Base-by-base conservation (phyloP, 2,329 filamentous ascomycete species). In the Botrytis paeoniae region DNA sequence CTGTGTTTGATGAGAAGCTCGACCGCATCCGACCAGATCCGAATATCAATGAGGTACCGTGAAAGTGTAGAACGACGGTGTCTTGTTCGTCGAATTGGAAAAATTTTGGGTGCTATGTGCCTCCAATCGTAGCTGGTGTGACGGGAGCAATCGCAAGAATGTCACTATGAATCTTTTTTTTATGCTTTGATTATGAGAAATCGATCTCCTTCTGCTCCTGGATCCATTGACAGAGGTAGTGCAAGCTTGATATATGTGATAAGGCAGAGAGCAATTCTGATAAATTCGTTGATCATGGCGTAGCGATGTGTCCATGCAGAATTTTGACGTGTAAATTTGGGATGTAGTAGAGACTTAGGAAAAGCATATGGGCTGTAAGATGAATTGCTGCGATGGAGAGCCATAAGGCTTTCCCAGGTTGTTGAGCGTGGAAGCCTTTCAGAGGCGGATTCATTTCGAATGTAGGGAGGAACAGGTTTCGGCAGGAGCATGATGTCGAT, bases 1-100 rank as follows among this genome's bases (percentile, higher is more conserved):
- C 1, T 80, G 80, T 73, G 83, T 77, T 63, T 81, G 78, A 51
- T 83, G 75, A 1, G 85, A 74, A 1, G 78, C 81, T 79, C 78
- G 8, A 80, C 79, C 8, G 77, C 71, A 74, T 79, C 81, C 0
- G 82, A 80, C 9, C 77, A 77, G 84, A 82, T 62, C 83, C 84
- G 29, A 82, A 77, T 2, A 85, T 82, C 75, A 82, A 87, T 1
- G 83, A 85, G 65, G 85, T 85, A 68, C 85, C 84, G 76, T 86
- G 85, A 71, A 86, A 80, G 73, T 86, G 85, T 9, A 86, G 78
- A 18, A 85, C 76, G 4, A 85, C 81, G 29, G 18, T 32, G 10
- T 39, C 48, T 25, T 32, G 61, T 6, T 29, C 61, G 10, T 14
- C 39, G 48, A 14, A 37, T 20, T n/a, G 6, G 32, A 57, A 73